Percentiles rank a stretch among this genome's conserved stretches.
These are phyloP conservation scores for Sugiyamaella paludigena DNA, from an alignment of 1,139 yeast species.

Conservation along the genomic window DNA sequence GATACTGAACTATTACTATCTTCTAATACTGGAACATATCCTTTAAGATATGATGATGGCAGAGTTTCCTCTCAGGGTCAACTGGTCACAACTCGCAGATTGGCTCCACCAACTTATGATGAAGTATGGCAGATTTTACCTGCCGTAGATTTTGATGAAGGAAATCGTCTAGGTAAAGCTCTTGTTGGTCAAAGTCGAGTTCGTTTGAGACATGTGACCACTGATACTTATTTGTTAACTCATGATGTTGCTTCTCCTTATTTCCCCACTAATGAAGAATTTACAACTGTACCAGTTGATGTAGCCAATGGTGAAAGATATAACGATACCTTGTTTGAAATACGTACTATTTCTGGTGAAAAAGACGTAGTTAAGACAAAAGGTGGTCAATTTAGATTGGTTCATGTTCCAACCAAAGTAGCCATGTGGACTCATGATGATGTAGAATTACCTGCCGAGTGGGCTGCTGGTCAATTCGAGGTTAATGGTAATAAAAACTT, in stretches of 20 bases:
- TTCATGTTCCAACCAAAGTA: slow-evolving; percentile 84
- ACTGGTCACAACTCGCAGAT: slow-evolving; percentile 76
- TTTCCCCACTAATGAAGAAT: slow-evolving; percentile 86
- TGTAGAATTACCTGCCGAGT: slow-evolving; percentile 70
- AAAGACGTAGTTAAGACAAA: slow-evolving; percentile 63
- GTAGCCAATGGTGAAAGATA: slow-evolving; percentile 54
- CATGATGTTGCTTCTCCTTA: slow-evolving; percentile 99
- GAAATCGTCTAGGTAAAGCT: slow-evolving; percentile 44
- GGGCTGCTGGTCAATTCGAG: slow-evolving; percentile 93
- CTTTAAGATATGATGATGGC: slow-evolving; percentile 93
- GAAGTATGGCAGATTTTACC: slow-evolving; percentile 91
- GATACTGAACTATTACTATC: slow-evolving; percentile 75
- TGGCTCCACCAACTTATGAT: slow-evolving; percentile 52
- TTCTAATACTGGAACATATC: slow-evolving; percentile 73
- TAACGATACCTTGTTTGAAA: slow-evolving; percentile 75
- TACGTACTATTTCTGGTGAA: slow-evolving; percentile 57
- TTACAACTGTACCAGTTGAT: slow-evolving; percentile 68
- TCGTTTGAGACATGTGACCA: slow-evolving; percentile 77
- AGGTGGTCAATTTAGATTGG: slow-evolving; percentile 61
- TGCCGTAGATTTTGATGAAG: slow-evolving; percentile 44
- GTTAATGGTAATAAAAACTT: slow-evolving; percentile 90
- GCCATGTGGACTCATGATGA: slow-evolving; percentile 95
- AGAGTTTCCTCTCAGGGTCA: slow-evolving; percentile 94
- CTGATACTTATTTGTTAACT: slow-evolving; percentile 74
- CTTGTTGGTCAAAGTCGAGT: slow-evolving; percentile 63